Conservation (phyloP, 2,329 filamentous ascomycete species). For the Drechslera avenae region DNA sequence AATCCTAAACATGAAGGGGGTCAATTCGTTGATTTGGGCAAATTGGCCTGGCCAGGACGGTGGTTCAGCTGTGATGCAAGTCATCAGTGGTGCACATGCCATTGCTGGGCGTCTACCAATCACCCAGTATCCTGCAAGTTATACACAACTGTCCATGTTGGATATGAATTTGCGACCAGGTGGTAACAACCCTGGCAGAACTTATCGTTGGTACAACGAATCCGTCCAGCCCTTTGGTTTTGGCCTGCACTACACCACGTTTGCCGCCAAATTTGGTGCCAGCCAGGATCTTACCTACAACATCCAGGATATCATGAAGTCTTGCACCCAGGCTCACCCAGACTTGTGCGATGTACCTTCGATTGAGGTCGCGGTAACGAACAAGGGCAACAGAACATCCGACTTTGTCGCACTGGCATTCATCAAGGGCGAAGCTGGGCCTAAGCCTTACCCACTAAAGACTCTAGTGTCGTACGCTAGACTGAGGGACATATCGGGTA, state of each 20-base stretch:
- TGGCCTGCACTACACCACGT: constrained; percentile 65
- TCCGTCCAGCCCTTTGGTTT: constrained; percentile 60
- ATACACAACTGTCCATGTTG: constrained; percentile 59
- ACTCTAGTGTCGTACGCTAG: constrained; percentile 58
- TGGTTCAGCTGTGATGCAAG: constrained; percentile 60
- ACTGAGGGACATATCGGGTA: constrained; percentile 48
- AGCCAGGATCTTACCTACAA: constrained; percentile 10
- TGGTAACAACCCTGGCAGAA: constrained; percentile 57
- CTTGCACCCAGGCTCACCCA: constrained; percentile 37
- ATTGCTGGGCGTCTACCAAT: constrained; percentile 61
- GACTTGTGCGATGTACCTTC: constrained; percentile 49
- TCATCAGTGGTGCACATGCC: constrained; percentile 57
- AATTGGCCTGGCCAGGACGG: constrained; percentile 66
- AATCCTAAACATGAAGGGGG: constrained; percentile 54
- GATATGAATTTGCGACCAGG: constrained; percentile 61
- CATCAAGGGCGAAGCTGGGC: constrained; percentile 55
- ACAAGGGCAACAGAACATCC: constrained; percentile 54
- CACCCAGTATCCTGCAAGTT: constrained; percentile 62
- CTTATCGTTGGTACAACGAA: constrained; percentile 64
- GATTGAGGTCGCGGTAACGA: constrained; percentile 51
- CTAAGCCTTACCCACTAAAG: constrained; percentile 59
- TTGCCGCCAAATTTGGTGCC: constrained; percentile 37
- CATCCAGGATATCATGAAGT: constrained; percentile 47
- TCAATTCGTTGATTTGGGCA: constrained; percentile 62
- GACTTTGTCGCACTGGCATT: constrained; percentile 62